These are phyloP conservation scores for Monosporascus sp. DNA, from an alignment of 2,329 filamentous ascomycete genomes.

Conservation along the genomic window DNA sequence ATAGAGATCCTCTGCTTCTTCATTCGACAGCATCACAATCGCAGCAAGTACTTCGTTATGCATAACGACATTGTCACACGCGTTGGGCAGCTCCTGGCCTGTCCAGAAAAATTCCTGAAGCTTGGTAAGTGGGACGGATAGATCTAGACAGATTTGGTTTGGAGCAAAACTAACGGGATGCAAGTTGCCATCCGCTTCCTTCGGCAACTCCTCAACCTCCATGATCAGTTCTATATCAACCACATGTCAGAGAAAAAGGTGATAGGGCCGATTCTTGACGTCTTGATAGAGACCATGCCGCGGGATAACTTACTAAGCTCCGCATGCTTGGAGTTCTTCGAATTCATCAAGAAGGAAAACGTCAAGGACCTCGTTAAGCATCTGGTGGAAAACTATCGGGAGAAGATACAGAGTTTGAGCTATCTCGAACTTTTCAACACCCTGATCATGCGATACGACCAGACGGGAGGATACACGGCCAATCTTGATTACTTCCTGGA, in stretches of 20 bases:
- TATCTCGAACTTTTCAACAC: slow-evolving; percentile 83
- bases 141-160: no score
- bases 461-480: slow-evolving; percentile 63
- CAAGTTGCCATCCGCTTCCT: slow-evolving; percentile 89
- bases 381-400: slow-evolving; percentile 77
- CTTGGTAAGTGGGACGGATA: slow-evolving; percentile 56
- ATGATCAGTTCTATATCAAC: slow-evolving; percentile 87
- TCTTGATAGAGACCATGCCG: slow-evolving; percentile 80
- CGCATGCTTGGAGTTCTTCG: slow-evolving; percentile 89
- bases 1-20: slow-evolving; percentile 94
- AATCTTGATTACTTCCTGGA: slow-evolving; percentile 70
- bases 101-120: slow-evolving; percentile 86
- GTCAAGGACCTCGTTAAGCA: slow-evolving; percentile 79
- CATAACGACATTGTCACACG: slow-evolving; percentile 72
- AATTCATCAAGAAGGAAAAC: slow-evolving; percentile 78
- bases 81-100: slow-evolving; percentile 75
- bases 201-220: slow-evolving; percentile 75
- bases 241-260: slow-evolving; percentile 78
- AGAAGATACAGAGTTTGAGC: slow-evolving; percentile 68
- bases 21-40: slow-evolving; percentile 79
- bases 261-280: slow-evolving; percentile 78
- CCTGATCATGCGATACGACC: slow-evolving; percentile 72
- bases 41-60: slow-evolving; percentile 84
- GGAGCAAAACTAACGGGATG: slow-evolving; percentile 6
- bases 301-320: slow-evolving; percentile 92